Conservation (phyloP, 2,329 filamentous ascomycete species). For the Mycogone perniciosa region DNA sequence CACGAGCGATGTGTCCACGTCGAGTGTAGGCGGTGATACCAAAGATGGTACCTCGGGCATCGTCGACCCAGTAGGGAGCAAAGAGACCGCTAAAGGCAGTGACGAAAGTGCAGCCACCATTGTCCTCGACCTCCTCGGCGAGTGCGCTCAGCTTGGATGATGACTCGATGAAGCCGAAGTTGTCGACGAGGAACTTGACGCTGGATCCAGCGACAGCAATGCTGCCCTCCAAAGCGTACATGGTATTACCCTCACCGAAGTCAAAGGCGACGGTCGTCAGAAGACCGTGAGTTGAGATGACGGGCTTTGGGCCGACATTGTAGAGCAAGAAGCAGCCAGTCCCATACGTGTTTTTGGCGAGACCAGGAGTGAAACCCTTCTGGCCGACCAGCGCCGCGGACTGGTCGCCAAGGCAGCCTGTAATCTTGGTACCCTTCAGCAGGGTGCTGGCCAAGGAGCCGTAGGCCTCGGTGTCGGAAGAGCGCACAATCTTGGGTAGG, state of each 20-base stretch:
- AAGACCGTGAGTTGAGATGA: constrained; percentile 71
- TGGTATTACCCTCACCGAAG: constrained; percentile 59
- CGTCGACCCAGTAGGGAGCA: constrained; percentile 80
- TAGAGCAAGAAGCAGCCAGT: constrained; percentile 81
- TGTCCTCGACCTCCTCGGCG: constrained; percentile 53
- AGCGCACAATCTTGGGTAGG: constrained; percentile 71
- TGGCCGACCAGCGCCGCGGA: constrained; percentile 76
- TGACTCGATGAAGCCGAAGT: constrained; percentile 48
- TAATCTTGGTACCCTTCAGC: constrained; percentile 63
- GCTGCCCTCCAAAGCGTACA: constrained; percentile 72
- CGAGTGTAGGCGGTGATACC: constrained; percentile 73
- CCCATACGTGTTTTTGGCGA: constrained; percentile 81
- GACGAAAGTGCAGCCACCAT: constrained; percentile 69
- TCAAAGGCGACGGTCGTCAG: constrained; percentile 73
- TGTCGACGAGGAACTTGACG: constrained; percentile 61
- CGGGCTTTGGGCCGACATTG: constrained; percentile 73
- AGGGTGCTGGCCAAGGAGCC: constrained; percentile 55
- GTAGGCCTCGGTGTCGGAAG: constrained; percentile 63
- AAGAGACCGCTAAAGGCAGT: constrained; percentile 78
- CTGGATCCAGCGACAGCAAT: constrained; percentile 72
- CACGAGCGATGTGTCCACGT: constrained; percentile 69
- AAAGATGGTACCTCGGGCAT: constrained; percentile 73
- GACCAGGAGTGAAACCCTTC: constrained; percentile 67
- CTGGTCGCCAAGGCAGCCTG: constrained; percentile 75
- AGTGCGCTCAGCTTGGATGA: constrained; percentile 39